phyloP scores from a whole-genome alignment of 768 basidiomycete genomes.

The Nidularia pulvinata region DNA sequence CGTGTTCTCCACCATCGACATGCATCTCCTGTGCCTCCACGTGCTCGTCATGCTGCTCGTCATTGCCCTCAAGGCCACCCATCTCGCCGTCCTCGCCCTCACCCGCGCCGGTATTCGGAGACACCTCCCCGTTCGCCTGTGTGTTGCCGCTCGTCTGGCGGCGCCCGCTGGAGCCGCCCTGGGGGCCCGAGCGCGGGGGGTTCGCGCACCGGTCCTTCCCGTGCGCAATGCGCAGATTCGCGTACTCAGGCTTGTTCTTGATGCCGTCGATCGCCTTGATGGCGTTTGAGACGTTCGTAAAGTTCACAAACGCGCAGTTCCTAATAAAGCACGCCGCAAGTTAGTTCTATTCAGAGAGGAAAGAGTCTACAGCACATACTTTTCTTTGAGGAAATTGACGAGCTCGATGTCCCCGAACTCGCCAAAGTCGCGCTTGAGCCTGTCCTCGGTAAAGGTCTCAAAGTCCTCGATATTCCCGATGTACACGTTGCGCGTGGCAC shows the following conservation, averaged over 20 bases:
- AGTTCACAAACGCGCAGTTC: slow-evolving; percentile 96
- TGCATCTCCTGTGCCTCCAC: slow-evolving; percentile 38
- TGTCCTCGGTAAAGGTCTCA: slow-evolving; percentile 88
- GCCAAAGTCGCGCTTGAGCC: slow-evolving; percentile 89
- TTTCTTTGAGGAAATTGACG: slow-evolving; percentile 94
- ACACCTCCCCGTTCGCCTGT: slow-evolving; percentile 5
- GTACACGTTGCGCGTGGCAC: slow-evolving; percentile 97
- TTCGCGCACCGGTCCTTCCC: slow-evolving; percentile 97
- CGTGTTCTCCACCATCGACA: slow-evolving; percentile 33
- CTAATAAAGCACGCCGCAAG: slow-evolving; percentile 30
- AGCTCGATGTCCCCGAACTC: slow-evolving; percentile 98
- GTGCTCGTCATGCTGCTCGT: slow-evolving; percentile 20
- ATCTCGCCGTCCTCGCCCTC: slow-evolving; percentile 23
- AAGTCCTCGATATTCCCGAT: slow-evolving; percentile 96
- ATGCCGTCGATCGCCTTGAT: slow-evolving; percentile 98
- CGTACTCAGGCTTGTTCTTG: slow-evolving; percentile 91
- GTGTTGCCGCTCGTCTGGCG: slow-evolving; percentile 38
- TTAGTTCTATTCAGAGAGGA: neutral
- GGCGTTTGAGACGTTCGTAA: slow-evolving; percentile 92
- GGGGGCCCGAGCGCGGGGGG: slow-evolving; percentile 82
- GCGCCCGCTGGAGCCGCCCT: slow-evolving; percentile 58
- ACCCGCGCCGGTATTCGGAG: neutral
- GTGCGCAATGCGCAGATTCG: slow-evolving; percentile 87
- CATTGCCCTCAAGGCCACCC: slow-evolving; percentile 8
- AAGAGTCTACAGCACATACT: slow-evolving; percentile 47